These are phyloP conservation scores for Boletus sp. DNA, from an alignment of 768 basidiomycete genomes.

Conservation along the genomic window DNA sequence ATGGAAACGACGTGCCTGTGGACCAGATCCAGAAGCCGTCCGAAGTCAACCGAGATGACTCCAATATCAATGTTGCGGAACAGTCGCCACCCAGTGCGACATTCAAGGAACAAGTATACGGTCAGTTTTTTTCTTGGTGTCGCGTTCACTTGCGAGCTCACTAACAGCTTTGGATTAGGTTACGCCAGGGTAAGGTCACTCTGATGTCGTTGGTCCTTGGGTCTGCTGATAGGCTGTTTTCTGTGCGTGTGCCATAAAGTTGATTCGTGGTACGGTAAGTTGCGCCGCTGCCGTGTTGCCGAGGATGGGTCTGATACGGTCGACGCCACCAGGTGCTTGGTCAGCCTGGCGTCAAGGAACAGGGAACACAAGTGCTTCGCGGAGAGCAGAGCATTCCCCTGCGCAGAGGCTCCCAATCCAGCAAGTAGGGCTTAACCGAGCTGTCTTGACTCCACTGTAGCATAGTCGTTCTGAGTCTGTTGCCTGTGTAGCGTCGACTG, in stretches of 20 bases:
- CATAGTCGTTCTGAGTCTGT: neutral
- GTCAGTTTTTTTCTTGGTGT: slow-evolving; percentile 29
- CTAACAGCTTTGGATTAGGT: slow-evolving; percentile 14
- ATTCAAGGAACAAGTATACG: slow-evolving; percentile 60
- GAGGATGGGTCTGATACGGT: neutral
- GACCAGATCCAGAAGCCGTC: slow-evolving; percentile 27
- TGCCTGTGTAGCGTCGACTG: neutral
- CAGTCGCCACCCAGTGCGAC: slow-evolving; percentile 33
- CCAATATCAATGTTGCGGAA: slow-evolving; percentile 24
- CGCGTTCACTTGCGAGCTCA: neutral
- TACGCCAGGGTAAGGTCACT: slow-evolving; percentile 26
- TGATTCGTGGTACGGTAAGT: slow-evolving; percentile 32
- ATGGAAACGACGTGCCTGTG: slow-evolving; percentile 32
- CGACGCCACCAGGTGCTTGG: slow-evolving; percentile 20
- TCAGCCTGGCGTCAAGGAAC: slow-evolving; percentile 45
- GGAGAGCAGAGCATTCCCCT: slow-evolving; percentile 41
- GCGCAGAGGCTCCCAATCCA: slow-evolving; percentile 22
- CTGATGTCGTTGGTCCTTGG: neutral
- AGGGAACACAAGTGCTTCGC: slow-evolving; percentile 51
- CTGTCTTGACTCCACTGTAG: neutral
- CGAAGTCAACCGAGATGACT: slow-evolving; percentile 26
- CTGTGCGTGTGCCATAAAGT: slow-evolving; percentile 4
- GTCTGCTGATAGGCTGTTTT: neutral
- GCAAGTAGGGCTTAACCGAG: slow-evolving; percentile 12
- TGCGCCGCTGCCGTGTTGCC: neutral